Percentiles rank a stretch among this genome's conserved stretches.
phyloP scores from a whole-genome alignment of 371 early-diverging fungal genomes.

The Actinomortierella ambigua region DNA sequence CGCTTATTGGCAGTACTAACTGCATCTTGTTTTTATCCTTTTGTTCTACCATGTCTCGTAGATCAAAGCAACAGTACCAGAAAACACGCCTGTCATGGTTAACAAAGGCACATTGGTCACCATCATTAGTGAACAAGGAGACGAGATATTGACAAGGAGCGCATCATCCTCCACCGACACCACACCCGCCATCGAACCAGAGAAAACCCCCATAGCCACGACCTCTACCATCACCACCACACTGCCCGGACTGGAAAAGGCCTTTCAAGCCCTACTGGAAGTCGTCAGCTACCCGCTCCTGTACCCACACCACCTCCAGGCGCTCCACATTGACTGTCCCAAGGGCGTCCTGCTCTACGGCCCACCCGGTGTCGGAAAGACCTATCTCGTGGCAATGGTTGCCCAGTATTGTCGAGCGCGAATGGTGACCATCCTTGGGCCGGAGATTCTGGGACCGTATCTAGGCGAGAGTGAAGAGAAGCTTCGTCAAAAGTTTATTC shows the following conservation, averaged over 20 bases:
- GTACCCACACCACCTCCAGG: slow-evolving; percentile 67
- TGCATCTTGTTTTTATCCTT: no score
- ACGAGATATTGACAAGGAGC: slow-evolving; percentile 14
- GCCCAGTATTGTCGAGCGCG: slow-evolving; percentile 65
- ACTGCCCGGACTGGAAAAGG: slow-evolving; percentile 63
- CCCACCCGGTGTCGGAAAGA: slow-evolving; percentile 97
- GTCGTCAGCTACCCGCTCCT: slow-evolving; percentile 79
- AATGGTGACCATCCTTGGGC: slow-evolving; percentile 77
- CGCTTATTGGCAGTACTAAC: no score
- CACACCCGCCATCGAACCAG: neutral
- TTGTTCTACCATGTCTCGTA: no score
- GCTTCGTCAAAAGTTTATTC: slow-evolving; percentile 82
- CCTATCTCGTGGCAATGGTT: slow-evolving; percentile 75
- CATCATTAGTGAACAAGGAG: slow-evolving; percentile 9
- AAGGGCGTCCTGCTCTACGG: slow-evolving; percentile 92
- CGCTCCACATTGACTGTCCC: slow-evolving; percentile 79
- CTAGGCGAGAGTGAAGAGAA: slow-evolving; percentile 95
- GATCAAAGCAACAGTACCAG: slow-evolving; percentile 44
- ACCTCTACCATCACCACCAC: slow-evolving; percentile 11
- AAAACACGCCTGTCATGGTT: slow-evolving; percentile 28
- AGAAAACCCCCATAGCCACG: neutral
- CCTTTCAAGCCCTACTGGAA: slow-evolving; percentile 73
- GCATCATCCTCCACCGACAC: slow-evolving; percentile 10
- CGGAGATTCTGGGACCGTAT: slow-evolving; percentile 91
- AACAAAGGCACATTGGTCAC: slow-evolving; percentile 34